Evolutionary conservation across 495 filamentous ascomycete species (phyloP).

Genomic region (Pyronema domesticum): DNA sequence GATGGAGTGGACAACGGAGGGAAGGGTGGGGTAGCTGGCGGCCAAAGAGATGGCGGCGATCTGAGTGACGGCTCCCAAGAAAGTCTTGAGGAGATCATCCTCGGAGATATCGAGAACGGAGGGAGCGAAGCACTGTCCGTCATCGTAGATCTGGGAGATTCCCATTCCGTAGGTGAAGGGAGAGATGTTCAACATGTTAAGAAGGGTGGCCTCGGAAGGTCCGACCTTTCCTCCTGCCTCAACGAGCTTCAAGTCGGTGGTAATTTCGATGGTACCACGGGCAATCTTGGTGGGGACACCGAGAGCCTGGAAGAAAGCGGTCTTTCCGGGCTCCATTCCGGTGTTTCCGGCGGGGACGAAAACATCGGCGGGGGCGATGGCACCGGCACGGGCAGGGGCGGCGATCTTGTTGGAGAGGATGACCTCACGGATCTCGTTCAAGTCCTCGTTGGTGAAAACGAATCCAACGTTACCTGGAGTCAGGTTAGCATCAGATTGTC

Average conservation of each 20-base stretch:
- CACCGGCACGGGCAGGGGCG: constrained; percentile 91
- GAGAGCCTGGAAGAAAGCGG: constrained; percentile 99
- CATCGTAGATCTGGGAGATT: constrained; percentile 86
- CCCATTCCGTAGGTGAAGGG: constrained; percentile 99
- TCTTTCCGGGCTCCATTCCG: constrained; percentile 99
- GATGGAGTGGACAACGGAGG: constrained; percentile 83
- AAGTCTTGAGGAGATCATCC: constrained; percentile 68
- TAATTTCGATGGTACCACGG: constrained; percentile 99
- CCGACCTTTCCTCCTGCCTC: constrained; percentile 87
- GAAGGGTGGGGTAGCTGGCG: constrained; percentile 85
- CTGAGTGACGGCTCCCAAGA: constrained; percentile 65
- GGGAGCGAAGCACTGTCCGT: constrained; percentile 75
- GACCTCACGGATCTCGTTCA: constrained; percentile 79
- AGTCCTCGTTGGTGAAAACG: constrained; percentile 95
- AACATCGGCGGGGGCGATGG: constrained; percentile 75
- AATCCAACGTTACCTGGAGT: constrained; percentile 77
- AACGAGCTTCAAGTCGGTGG: constrained; percentile 90
- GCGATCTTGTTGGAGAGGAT: constrained; percentile 94
- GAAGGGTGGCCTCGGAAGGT: constrained; percentile 90
- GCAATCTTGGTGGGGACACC: constrained; percentile 99
- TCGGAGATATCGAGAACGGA: constrained; percentile 83
- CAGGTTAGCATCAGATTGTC: constrained; percentile 2
- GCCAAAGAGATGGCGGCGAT: constrained; percentile 84
- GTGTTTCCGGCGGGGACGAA: constrained; percentile 95
- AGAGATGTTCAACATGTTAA: constrained; percentile 99